A percentile compares a stretch with the other conserved stretches of the same genome.
These are phyloP conservation scores for Marsdenia floribunda DNA, from an alignment of 257 asterid genomes.

Conservation along the genomic window DNA sequence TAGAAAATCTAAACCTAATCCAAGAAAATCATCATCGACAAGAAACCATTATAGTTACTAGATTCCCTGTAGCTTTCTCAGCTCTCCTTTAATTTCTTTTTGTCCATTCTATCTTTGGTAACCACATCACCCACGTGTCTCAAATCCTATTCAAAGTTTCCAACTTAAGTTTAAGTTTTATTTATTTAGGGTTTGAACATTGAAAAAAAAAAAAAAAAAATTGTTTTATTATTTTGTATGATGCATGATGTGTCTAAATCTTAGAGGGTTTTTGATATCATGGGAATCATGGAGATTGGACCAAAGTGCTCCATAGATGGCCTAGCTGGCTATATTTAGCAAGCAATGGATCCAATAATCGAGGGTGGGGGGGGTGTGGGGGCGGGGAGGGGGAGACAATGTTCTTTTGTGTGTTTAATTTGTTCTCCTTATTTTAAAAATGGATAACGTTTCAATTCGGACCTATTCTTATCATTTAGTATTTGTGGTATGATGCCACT, in stretches of 20 bases:
- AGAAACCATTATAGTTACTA: too few species aligned
- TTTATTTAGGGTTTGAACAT: background rate
- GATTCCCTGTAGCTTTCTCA: background rate
- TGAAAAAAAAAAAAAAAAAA: too few species aligned
- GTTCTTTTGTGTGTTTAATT: background rate
- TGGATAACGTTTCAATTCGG: background rate
- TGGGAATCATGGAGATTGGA: constrained; percentile 2
- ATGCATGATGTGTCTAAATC: constrained; percentile 1
- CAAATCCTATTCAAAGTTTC: background rate
- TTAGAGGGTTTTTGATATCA: constrained; percentile 4
- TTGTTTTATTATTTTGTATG: background rate
- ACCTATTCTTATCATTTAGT: background rate
- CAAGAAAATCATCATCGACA: too few species aligned
- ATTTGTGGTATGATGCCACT: background rate
- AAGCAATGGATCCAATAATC: constrained; percentile 8
- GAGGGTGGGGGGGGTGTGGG: background rate
- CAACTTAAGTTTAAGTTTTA: background rate
- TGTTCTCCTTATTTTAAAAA: background rate
- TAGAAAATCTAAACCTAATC: background rate
- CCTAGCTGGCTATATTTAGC: constrained; percentile 4
- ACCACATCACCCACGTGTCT: constrained; percentile 2
- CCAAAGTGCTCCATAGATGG: background rate
- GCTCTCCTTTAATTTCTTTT: too few species aligned
- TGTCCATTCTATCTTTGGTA: background rate
- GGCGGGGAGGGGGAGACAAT: background rate